Evolutionary conservation across 1,139 yeast species (phyloP), one percentile per base, ranked within the genome.

Genomic region (Suhomyces bokatorum): DNA sequence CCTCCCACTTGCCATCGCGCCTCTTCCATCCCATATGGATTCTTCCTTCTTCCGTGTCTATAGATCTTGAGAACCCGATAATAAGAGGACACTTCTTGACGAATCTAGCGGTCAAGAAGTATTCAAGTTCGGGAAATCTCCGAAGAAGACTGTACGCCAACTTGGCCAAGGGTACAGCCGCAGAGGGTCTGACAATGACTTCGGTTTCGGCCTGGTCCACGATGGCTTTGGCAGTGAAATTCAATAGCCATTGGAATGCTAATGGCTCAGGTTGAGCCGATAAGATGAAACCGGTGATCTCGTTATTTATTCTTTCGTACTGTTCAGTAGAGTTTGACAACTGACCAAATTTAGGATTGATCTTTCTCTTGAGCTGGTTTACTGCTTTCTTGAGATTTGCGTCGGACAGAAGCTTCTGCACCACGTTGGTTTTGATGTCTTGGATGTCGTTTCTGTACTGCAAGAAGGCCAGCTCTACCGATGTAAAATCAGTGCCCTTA

Each of bases 121-220:
- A 85, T 35, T 78, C 75, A 44, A 93, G 72, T 15, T 85, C 90
- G 0, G 89, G 85, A 55, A 79, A 84, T 28, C 69, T 63, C 12
- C 73, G 58, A 55, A 90, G 61, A 37, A 90, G 59, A 35, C 74
- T 70, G 26, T 78, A 62, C 0, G 95, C 72, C 35, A 93, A 65
- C 53, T 75, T 77, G 0, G 90, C 97, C 39, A 95, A 68, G 0
- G 99, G 96, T 13, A 85, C 59, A 0, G 97, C 89, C 1, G 93
- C 81, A 39, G 81, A 78, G 1, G 95, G 83, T 49, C 85, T 80
- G 0, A 87, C 96, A 6, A 87, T 77, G 11, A 89, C 91, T 64
- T 93, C 99, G 0, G 96, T 81, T 64, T 90, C 98, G 1, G 97
- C 95, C 66, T 95, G 99, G 33, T 87, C 82, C 1, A 93, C 87